Base-by-base conservation (phyloP, 306 rosid genomes). In the Oxytropis ochrocephala region DNA sequence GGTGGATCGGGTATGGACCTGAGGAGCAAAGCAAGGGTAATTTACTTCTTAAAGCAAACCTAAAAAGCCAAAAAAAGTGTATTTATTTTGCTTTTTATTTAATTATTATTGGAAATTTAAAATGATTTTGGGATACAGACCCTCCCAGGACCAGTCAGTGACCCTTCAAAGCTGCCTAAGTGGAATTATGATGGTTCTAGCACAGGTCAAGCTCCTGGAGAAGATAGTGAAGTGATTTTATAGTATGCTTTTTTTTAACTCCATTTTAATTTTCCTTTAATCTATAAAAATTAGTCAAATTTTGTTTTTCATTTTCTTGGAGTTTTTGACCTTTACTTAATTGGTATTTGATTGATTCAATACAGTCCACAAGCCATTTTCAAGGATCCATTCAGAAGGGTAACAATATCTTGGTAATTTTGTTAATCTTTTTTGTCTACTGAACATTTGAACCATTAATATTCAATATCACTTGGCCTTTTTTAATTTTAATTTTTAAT, bases 1-100 rank as follows among this genome's bases (percentile, higher is more conserved):
- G 99, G 99, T 80, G 99, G 99, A 64, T 88, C 97, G 64, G 99
- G 97, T 35, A 7, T 84, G 92, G 99, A 94, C 68, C 0, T 91
- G 47, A 81, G 99, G 88, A 88, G 99, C 92, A 94, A 94, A 88
- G 98, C 96, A 64, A 93, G 86, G 87, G 98, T 90, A 86, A 73
- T 51, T 69, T 36, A 67, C 50, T 64, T 8, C 5, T 16, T 30
- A 11, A 49, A 24, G 5, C 11, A 53, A 44, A 39, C 49, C 35
- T 5, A 24, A 54, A 53, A 61, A 51, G 14, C 18, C 11, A 21
- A 11, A 62, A 39, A 11, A 11, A 6, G 16, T 49, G 7, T n/a
- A 11, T 3, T 65, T 66, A 0, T 44, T 52, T 39, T 39, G 4
- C 21, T 64, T 47, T 24, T 41, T 7, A 8, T 64, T 39, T 14